Base-by-base conservation (phyloP, 176 grass and related monocot species). In the Oryza australiensis region DNA sequence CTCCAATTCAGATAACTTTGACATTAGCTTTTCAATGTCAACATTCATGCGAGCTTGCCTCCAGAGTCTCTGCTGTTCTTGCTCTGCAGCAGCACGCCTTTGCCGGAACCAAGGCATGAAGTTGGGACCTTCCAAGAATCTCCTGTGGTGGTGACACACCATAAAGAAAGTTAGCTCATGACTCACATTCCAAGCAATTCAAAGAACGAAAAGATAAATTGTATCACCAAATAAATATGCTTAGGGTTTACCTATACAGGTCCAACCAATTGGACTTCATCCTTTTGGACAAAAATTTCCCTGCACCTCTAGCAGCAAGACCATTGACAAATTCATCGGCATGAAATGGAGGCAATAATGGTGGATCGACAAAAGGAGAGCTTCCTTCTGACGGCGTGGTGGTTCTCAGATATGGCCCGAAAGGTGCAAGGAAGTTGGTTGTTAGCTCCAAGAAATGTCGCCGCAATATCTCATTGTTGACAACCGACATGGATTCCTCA, bases 191-290 rank as follows among this genome's bases (percentile, higher is more conserved):
- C 8, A 76, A 86, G 20, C 14, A 79, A 66, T 49, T 74, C 60
- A 78, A 86, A 67, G 3, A 63, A 73, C 18, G 67, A 23, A 51
- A 15, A 23, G 30, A 15, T 26, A 83, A 62, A 78, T 40, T 78
- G 59, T 6, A 53, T 78, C 43, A 84, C 5, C 35, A 66, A 93
- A 35, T 27, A 27, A 26, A 87, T 26, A 29, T 67, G 76, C 59
- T 73, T 71, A 62, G 41, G 48, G 75, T 64, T 83, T 66, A 95
- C 96, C 88, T 93, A 79, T 98, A 98, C 48, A 98, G 67, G 51
- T 93, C 83, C 84, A 98, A 84, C 96, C 96, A 98, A 91, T 95
- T 98, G 20, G 92, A 95, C 51, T 79, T 94, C 96, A 95, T 98
- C 86, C 96, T 91, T 91, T 98, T 98, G 12, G 90, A 87, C 79